Percentiles rank a stretch among this genome's conserved stretches.
Conservation (phyloP, 768 basidiomycete genomes). For the Termitomyces sp. region DNA sequence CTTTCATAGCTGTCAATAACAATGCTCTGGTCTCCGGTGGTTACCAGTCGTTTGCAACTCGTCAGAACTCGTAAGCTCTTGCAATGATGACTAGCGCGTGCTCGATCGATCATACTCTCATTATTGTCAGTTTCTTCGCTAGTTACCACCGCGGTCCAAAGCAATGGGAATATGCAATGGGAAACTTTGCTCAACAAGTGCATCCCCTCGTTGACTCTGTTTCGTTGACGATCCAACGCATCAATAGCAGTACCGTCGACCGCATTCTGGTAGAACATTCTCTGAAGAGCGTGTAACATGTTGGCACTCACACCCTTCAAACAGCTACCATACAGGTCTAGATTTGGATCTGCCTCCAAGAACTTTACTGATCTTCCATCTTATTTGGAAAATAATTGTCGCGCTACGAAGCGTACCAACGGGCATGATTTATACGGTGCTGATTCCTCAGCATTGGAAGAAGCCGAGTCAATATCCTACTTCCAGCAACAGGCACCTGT, state of each 20-base stretch:
- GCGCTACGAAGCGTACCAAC: slow-evolving; percentile 43
- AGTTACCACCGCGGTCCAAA: slow-evolving; percentile 33
- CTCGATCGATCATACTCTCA: not conserved
- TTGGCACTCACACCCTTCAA: not conserved
- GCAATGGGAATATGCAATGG: slow-evolving; percentile 40
- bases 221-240: slow-evolving; percentile 41
- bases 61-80: slow-evolving; percentile 38
- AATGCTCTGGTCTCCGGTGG: slow-evolving; percentile 46
- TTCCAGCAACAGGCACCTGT: slow-evolving; percentile 37
- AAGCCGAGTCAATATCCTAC: slow-evolving; percentile 23
- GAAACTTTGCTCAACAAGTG: slow-evolving; percentile 50
- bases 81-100: not conserved
- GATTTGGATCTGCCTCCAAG: slow-evolving; percentile 40
- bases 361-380: slow-evolving; percentile 45
- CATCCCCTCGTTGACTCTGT: slow-evolving; percentile 49
- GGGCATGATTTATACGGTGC: slow-evolving; percentile 31
- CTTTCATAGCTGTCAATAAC: slow-evolving; percentile 43
- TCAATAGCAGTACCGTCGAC: slow-evolving; percentile 30
- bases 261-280: slow-evolving; percentile 35
- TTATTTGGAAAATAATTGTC: slow-evolving; percentile 48
- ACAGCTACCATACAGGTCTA: slow-evolving; percentile 55
- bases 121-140: slow-evolving; percentile 35
- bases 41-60: slow-evolving; percentile 48
- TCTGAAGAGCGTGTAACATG: not conserved
- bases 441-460: slow-evolving; percentile 8